Evolutionary conservation across 257 asterid species (phyloP).

Genomic region (Linaria vulgaris): DNA sequence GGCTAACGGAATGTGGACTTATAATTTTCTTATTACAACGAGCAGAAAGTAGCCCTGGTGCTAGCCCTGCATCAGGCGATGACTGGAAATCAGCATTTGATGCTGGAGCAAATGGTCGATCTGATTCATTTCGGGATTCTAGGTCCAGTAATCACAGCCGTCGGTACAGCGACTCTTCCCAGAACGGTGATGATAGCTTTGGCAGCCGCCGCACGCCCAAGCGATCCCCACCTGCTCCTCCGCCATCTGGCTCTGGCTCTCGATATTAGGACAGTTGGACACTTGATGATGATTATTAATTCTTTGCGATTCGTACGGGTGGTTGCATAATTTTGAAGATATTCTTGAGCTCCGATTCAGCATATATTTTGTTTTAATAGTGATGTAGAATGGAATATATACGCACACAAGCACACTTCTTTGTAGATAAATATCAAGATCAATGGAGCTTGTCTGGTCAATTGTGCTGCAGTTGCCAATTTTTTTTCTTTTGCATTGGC

Average conservation of each 20-base stretch:
- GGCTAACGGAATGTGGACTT: neutral
- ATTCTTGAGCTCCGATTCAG: slow-evolving; percentile 37
- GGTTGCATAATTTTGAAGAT: slow-evolving; percentile 40
- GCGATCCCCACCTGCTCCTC: slow-evolving; percentile 94
- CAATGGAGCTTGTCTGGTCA: slow-evolving; percentile 20
- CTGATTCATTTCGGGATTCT: slow-evolving; percentile 52
- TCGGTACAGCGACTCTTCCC: slow-evolving; percentile 69
- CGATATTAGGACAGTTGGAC: slow-evolving; percentile 47
- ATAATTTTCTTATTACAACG: slow-evolving; percentile 10
- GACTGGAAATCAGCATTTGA: slow-evolving; percentile 98
- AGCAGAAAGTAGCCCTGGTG: slow-evolving; percentile 82
- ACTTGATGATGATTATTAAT: slow-evolving; percentile 32
- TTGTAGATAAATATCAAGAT: slow-evolving; percentile 63
- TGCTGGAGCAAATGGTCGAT: slow-evolving; percentile 68
- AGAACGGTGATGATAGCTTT: slow-evolving; percentile 68
- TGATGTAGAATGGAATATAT: slow-evolving; percentile 35
- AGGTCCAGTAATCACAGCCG: slow-evolving; percentile 76
- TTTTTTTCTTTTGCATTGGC: slow-evolving; percentile 42
- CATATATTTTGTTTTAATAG: slow-evolving; percentile 44
- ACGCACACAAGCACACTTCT: slow-evolving; percentile 24
- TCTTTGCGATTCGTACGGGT: slow-evolving; percentile 51
- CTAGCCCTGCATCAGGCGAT: slow-evolving; percentile 69
- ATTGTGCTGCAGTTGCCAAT: slow-evolving; percentile 45
- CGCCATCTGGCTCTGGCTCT: slow-evolving; percentile 64
- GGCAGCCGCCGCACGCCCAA: slow-evolving; percentile 86